These are phyloP conservation scores for Hymenoscyphus occultus DNA, from an alignment of 2,329 filamentous ascomycete genomes.

Conservation along the genomic window DNA sequence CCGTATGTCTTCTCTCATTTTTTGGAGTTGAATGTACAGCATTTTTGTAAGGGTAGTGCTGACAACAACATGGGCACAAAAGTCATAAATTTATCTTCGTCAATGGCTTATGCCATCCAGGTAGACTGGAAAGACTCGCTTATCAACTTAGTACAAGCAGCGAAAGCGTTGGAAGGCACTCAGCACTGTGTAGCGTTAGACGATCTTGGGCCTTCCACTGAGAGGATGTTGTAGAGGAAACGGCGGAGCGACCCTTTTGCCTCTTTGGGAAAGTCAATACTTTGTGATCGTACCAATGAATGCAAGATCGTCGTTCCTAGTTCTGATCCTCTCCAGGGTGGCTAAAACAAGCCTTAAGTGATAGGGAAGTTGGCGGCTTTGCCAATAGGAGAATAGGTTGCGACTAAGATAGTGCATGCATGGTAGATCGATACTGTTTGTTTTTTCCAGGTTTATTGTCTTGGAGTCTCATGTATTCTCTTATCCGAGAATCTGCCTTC, in stretches of 20 bases:
- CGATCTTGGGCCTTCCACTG: not conserved
- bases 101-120: not conserved
- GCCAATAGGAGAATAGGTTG: not conserved
- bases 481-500: not conserved
- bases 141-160: not conserved
- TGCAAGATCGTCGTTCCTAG: not conserved
- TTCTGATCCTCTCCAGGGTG: not conserved
- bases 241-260: not conserved
- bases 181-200: not conserved
- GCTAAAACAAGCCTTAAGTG: not conserved
- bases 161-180: not conserved
- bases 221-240: not conserved
- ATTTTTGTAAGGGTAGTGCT: not conserved
- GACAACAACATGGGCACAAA: not conserved
- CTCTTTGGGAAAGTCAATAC: conserved; percentile 1
- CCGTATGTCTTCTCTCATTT: not conserved
- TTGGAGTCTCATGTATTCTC: not conserved
- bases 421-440: not conserved
- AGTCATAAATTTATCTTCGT: not conserved
- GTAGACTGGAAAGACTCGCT: not conserved
- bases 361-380: not conserved
- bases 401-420: not conserved
- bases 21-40: not conserved
- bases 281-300: not conserved
- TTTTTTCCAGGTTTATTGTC: not conserved